Percentiles rank a stretch among this genome's conserved stretches.
These are phyloP conservation scores for Aaosphaeria arxii DNA, from an alignment of 2,329 filamentous ascomycete species.

Conservation along the genomic window DNA sequence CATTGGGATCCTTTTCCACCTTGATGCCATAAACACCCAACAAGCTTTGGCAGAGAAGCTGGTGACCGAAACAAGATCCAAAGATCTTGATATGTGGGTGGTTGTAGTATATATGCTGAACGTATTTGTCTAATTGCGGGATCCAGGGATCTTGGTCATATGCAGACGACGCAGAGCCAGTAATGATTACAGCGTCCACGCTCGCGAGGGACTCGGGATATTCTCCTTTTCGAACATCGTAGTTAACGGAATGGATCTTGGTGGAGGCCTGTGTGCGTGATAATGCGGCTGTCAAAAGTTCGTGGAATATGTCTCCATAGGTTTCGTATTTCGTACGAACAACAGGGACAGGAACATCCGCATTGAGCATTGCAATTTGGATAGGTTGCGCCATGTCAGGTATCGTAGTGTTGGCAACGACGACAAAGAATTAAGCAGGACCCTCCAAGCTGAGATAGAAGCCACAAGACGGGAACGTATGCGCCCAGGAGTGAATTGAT, in stretches of 20 bases:
- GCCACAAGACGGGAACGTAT: too few species aligned
- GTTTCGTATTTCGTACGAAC: slow-evolving; percentile 16
- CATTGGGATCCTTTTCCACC: slow-evolving; percentile 23
- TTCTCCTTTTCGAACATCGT: slow-evolving; percentile 34
- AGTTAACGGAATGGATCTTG: slow-evolving; percentile 28
- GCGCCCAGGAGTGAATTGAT: too few species aligned
- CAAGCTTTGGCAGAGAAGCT: slow-evolving; percentile 40
- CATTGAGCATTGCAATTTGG: slow-evolving; percentile 27
- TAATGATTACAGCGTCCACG: slow-evolving; percentile 40
- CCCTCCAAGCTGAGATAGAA: too few species aligned
- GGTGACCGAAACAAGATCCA: slow-evolving; percentile 46
- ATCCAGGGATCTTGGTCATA: slow-evolving; percentile 30
- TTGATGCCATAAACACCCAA: slow-evolving; percentile 25
- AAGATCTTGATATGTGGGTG: slow-evolving; percentile 37
- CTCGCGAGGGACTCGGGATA: slow-evolving; percentile 30
- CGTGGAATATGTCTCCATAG: slow-evolving; percentile 30
- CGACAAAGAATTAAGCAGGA: too few species aligned
- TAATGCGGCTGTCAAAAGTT: slow-evolving; percentile 17
- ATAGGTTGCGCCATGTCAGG: slow-evolving; percentile 2
- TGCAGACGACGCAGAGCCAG: slow-evolving; percentile 34
- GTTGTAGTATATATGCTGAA: slow-evolving; percentile 28
- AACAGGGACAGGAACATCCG: slow-evolving; percentile 24
- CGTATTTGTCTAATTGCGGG: slow-evolving; percentile 22
- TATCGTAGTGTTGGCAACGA: too few species aligned
- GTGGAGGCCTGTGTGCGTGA: slow-evolving; percentile 1